Conservation (phyloP, 2,329 filamentous ascomycete species). For the Chrysoporthe puriensis region DNA sequence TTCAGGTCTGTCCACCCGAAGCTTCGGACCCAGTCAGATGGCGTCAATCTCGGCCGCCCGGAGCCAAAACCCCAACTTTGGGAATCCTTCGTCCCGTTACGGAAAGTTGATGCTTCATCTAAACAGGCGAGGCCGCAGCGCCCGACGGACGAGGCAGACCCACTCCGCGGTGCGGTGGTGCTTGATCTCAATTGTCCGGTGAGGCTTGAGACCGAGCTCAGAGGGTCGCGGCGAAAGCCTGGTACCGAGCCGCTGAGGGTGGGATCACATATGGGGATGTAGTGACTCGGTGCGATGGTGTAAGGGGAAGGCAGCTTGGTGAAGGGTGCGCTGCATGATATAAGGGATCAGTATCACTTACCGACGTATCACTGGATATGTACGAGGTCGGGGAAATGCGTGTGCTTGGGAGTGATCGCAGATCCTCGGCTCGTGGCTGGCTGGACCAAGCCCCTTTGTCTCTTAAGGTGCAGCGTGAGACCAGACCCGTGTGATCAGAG, state of each 20-base stretch:
- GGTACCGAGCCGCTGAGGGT: background rate
- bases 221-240: background rate
- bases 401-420: background rate
- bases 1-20: background rate
- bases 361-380: conserved; percentile 4
- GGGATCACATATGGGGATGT: background rate
- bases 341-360: conserved; percentile 15
- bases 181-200: conserved; percentile 19
- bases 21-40: conserved; percentile 15
- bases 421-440: conserved; percentile 17
- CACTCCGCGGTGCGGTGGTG: conserved; percentile 19
- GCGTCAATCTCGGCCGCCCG: conserved; percentile 12
- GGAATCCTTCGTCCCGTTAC: conserved; percentile 13
- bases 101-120: conserved; percentile 20
- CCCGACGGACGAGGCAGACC: conserved; percentile 15
- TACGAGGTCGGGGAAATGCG: background rate
- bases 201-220: background rate
- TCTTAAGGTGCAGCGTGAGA: conserved; percentile 18
- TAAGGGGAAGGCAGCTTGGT: background rate
- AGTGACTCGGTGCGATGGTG: background rate
- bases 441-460: conserved; percentile 22
- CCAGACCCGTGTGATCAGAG: conserved; percentile 8
- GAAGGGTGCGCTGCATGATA: conserved; percentile 1
- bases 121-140: conserved; percentile 1
- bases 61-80: conserved; percentile 1